Conservation (phyloP, 2,329 filamentous ascomycete genomes). For the Fusarium kyushuense region DNA sequence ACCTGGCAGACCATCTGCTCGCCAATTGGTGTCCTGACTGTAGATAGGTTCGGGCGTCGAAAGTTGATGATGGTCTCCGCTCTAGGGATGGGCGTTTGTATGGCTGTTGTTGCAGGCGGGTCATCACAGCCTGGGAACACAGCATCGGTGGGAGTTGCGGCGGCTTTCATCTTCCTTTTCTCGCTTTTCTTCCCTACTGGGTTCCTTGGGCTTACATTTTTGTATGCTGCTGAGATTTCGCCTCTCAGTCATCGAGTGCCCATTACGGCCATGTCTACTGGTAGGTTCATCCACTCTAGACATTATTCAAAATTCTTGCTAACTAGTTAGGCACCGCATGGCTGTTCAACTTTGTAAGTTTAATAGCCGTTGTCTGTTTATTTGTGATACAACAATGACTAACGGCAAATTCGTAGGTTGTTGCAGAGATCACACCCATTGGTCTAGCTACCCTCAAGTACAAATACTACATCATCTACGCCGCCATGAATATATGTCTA, state of each 20-base stretch:
- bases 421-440: constrained; percentile 15
- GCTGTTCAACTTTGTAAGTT: constrained; percentile 13
- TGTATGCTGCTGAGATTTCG: constrained; percentile 16
- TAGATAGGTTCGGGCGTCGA: constrained; percentile 7
- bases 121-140: background rate
- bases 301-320: background rate
- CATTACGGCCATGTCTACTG: constrained; percentile 14
- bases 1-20: constrained; percentile 15
- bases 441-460: constrained; percentile 11
- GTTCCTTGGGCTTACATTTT: constrained; percentile 2
- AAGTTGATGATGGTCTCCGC: constrained; percentile 9
- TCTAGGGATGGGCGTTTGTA: constrained; percentile 2
- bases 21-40: background rate
- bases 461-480: constrained; percentile 17
- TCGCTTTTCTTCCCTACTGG: constrained; percentile 12
- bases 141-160: background rate
- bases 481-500: constrained; percentile 3
- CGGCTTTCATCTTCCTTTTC: constrained; percentile 12
- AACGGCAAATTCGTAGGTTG: background rate
- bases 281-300: background rate
- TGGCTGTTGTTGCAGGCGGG: constrained; percentile 12
- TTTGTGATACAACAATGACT: background rate
- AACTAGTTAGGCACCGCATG: background rate
- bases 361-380: no score
- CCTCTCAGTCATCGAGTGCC: constrained; percentile 11